Evolutionary conservation across 2,329 filamentous ascomycete species (phyloP).

Genomic region (Immersiporthe knoxdaviesiana): DNA sequence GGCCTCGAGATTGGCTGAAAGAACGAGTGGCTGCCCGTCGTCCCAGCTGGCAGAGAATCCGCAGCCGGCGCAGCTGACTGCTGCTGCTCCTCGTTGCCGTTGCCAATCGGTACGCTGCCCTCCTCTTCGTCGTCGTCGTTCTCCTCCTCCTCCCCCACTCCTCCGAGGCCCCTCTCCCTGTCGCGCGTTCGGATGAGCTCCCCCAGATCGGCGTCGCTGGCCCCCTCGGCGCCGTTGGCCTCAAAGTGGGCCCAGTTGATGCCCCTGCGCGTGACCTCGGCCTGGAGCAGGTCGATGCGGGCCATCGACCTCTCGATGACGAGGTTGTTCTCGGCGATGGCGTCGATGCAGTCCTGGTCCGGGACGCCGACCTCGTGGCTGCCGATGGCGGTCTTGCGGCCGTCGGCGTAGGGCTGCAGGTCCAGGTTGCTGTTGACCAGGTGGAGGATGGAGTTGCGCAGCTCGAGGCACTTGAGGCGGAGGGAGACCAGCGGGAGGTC

Average conservation of each 20-base stretch:
- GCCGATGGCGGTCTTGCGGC: constrained; percentile 41
- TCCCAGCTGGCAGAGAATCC: not conserved
- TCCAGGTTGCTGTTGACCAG: constrained; percentile 75
- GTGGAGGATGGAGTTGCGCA: constrained; percentile 75
- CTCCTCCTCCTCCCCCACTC: not conserved
- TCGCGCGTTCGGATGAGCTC: constrained; percentile 19
- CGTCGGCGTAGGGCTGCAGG: constrained; percentile 69
- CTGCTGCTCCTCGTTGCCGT: constrained; percentile 27
- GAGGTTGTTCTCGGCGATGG: constrained; percentile 70
- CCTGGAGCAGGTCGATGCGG: constrained; percentile 64
- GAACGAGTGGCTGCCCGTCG: no score
- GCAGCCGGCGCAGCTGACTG: constrained; percentile 17
- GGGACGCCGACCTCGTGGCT: constrained; percentile 38
- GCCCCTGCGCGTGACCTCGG: constrained; percentile 65
- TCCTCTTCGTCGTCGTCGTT: not conserved
- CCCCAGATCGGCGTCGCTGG: constrained; percentile 41
- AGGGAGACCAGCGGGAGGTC: constrained; percentile 69
- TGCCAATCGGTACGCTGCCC: constrained; percentile 27
- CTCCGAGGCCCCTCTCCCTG: constrained; percentile 12
- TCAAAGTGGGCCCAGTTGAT: constrained; percentile 59
- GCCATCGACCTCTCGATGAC: constrained; percentile 71
- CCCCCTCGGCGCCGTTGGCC: constrained; percentile 48
- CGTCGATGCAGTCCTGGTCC: constrained; percentile 74
- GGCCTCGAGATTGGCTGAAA: no score
- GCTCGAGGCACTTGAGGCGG: constrained; percentile 74